These are phyloP conservation scores for Kazachstania psychrophila DNA, from an alignment of 805 yeast species.

Conservation along the genomic window DNA sequence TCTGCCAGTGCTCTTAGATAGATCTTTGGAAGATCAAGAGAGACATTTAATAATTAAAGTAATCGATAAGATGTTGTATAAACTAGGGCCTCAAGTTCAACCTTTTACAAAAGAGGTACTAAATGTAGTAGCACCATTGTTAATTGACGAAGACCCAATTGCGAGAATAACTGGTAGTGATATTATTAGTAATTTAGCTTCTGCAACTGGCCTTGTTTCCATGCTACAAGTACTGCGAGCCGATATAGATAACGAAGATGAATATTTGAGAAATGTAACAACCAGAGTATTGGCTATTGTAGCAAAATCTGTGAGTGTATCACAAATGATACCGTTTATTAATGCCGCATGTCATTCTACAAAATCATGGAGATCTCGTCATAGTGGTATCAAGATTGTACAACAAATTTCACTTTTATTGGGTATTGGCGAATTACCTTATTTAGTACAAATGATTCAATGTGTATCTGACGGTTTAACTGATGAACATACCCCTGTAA, in stretches of 20 bases:
- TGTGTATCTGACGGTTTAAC: slow-evolving; percentile 49
- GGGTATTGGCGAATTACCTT: slow-evolving; percentile 71
- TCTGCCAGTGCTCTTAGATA: slow-evolving; percentile 70
- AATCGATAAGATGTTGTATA: slow-evolving; percentile 57
- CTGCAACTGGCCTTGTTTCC: slow-evolving; percentile 72
- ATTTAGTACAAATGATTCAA: slow-evolving; percentile 52
- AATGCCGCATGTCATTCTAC: slow-evolving; percentile 70
- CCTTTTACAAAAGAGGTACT: slow-evolving; percentile 70
- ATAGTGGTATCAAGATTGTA: slow-evolving; percentile 68
- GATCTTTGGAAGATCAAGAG: slow-evolving; percentile 67
- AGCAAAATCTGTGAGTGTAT: slow-evolving; percentile 69
- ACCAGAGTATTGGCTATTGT: slow-evolving; percentile 78
- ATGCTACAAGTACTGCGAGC: slow-evolving; percentile 75
- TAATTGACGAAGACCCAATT: slow-evolving; percentile 70
- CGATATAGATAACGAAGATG: slow-evolving; percentile 76
- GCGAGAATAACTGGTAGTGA: slow-evolving; percentile 74
- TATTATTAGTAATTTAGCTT: slow-evolving; percentile 61
- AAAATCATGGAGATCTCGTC: slow-evolving; percentile 73
- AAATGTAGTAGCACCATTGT: slow-evolving; percentile 65
- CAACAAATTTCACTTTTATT: slow-evolving; percentile 63
- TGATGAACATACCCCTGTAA: slow-evolving; percentile 61
- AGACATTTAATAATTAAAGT: slow-evolving; percentile 74
- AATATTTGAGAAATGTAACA: slow-evolving; percentile 64
- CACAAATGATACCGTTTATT: slow-evolving; percentile 64
- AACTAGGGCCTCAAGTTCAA: slow-evolving; percentile 51